Percentiles rank a stretch among this genome's conserved stretches.
These are phyloP conservation scores for Emmonsiellopsis sp. DNA, from an alignment of 2,329 filamentous ascomycete genomes.

Conservation along the genomic window DNA sequence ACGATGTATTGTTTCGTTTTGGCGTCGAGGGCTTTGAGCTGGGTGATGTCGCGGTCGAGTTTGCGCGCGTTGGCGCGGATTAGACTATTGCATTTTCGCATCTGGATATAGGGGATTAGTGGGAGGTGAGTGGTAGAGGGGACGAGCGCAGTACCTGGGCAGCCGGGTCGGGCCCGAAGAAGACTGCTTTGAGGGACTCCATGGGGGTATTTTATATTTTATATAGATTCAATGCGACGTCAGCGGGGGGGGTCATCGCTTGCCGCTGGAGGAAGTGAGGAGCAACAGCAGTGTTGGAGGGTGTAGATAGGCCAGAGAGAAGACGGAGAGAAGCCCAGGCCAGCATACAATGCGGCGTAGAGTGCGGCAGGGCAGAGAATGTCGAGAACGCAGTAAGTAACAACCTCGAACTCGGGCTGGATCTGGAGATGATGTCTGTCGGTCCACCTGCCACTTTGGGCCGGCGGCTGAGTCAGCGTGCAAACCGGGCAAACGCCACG, in stretches of 20 bases:
- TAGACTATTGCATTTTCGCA: constrained; percentile 88
- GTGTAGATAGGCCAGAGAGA: too few species aligned
- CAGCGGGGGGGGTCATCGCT: too few species aligned
- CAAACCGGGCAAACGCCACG: background rate
- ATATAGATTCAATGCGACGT: too few species aligned
- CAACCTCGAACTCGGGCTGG: too few species aligned
- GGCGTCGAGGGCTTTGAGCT: constrained; percentile 66
- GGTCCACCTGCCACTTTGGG: too few species aligned
- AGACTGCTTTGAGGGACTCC: constrained; percentile 78
- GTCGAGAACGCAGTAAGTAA: too few species aligned
- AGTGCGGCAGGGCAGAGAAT: too few species aligned
- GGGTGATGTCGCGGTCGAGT: constrained; percentile 81
- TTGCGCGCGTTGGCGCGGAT: constrained; percentile 86
- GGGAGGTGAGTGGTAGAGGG: background rate
- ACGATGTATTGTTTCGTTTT: constrained; percentile 82
- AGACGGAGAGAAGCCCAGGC: too few species aligned
- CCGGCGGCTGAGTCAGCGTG: background rate
- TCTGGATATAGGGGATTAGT: constrained; percentile 41
- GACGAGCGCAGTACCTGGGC: constrained; percentile 58
- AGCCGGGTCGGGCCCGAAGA: constrained; percentile 87
- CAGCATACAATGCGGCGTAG: too few species aligned
- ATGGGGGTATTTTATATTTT: constrained; percentile 40
- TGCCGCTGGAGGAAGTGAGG: too few species aligned
- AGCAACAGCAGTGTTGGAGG: too few species aligned
- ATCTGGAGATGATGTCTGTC: too few species aligned